Base-by-base conservation (phyloP, 2,329 filamentous ascomycete genomes). In the Myrmaecium sp. region DNA sequence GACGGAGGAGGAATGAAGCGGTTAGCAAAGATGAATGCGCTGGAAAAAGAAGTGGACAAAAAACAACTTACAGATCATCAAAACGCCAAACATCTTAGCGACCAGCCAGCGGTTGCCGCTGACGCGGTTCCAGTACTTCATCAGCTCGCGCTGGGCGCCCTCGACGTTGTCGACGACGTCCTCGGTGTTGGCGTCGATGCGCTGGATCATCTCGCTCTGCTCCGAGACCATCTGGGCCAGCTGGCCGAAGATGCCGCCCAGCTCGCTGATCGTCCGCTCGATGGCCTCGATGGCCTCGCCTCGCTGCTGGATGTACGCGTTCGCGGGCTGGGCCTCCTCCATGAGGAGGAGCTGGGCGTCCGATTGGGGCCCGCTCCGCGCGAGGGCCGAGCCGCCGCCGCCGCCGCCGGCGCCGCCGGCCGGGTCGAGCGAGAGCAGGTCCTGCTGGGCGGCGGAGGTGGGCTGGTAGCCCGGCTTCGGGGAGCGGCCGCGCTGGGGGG, bases 131-230 rank as follows among this genome's bases (percentile, higher is more conserved):
- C 89, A 98, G 55, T 95, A 98, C 52, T 94, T 94, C 57, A 98
- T 70, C 44, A 98, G 51, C 54, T 98, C 86, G 35, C 84, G 67
- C 49, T 98, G 89, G 5, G 89, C 89, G 11, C 89, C 89, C 45
- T 93, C 72, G n/a, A 98, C 86, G 42, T 98, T 98, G 45, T 95
- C 86, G 29, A 98, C 86, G 5, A 98, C 82, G 41, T 94, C 84
- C 46, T 98, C 89, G 2, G 86, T 94, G 52, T 95, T 94, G 37
- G 86, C 86, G 43, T 95, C 86, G 45, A 94, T 94, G 26, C 86
- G 67, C 54, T 95, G 82, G 37, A 98, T 92, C 77, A 93, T 92
- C 54, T 94, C 89, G 34, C 80, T 82, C 56, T 98, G 89, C 51
- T 98, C 86, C 29, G 78, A 82, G 16, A 98, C 89, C 89, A 98